Evolutionary conservation across 306 rosid species (phyloP).

Genomic region (Canavalia gladiata): DNA sequence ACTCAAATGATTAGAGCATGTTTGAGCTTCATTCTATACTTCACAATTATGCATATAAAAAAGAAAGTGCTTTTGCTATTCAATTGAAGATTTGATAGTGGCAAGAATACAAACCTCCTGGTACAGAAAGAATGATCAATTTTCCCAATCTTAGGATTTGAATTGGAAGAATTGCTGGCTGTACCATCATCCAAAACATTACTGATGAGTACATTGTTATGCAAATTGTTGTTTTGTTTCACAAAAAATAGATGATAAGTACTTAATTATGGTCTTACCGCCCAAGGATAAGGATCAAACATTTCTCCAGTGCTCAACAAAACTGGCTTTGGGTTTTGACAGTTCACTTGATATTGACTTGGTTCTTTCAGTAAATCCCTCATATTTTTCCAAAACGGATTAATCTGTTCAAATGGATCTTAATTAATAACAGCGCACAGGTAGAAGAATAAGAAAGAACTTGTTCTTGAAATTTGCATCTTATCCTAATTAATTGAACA

Average conservation of each 20-base stretch:
- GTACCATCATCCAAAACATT: constrained; percentile 46
- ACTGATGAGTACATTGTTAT: constrained; percentile 7
- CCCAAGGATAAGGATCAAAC: constrained; percentile 90
- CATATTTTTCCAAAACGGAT: constrained; percentile 56
- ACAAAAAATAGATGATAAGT: neutral
- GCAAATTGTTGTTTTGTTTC: constrained; percentile 11
- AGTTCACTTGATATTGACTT: constrained; percentile 67
- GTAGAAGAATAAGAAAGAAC: neutral
- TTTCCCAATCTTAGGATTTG: constrained; percentile 87
- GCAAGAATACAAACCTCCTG: constrained; percentile 75
- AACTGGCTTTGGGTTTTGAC: constrained; percentile 85
- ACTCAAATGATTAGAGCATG: constrained; percentile 36
- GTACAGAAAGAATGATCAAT: constrained; percentile 84
- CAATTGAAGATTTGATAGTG: neutral
- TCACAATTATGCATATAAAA: constrained; percentile 18
- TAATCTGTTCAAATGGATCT: constrained; percentile 60
- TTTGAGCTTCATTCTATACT: neutral
- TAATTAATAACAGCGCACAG: neutral
- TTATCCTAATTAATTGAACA: neutral
- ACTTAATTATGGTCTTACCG: constrained; percentile 54
- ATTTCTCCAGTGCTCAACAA: constrained; percentile 82
- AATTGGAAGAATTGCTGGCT: constrained; percentile 92
- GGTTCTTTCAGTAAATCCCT: constrained; percentile 70
- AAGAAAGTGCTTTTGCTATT: neutral
- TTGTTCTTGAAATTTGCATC: neutral